Evolutionary conservation across 208 protist genomes (phyloP), one percentile per base, ranked within the genome.

Genomic region (Tritrichomonas foetus): DNA sequence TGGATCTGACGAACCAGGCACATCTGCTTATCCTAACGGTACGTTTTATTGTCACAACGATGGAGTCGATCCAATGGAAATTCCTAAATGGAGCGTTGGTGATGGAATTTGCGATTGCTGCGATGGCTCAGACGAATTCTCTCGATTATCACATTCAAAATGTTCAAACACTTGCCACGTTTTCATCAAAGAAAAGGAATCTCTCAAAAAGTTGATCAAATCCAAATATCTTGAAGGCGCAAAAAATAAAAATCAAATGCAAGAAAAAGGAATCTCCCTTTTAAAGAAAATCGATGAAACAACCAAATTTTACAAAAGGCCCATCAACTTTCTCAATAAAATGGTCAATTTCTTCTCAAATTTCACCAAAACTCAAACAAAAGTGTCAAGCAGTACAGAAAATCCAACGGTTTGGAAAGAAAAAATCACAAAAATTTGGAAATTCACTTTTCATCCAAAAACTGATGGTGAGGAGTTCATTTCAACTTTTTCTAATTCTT

Each of bases 51-150:
- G 78, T 16, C 1, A 33, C 33, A 89, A 89, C 30, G 2, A 1
- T 22, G 78, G 47, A 41, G 33, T 55, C 57, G 16, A 57, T 50
- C 78, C 78, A 53, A 33, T 39, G 33, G 8, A 20, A 57, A 89
- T 89, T 57, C 25, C 78, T 11, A 53, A 57, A 53, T 89, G 78
- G 78, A 89, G 78, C 30, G 78, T 89, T 89, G 78, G 78, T 16
- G 78, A 89, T 89, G 78, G 78, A 41, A 89, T 61, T 39, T 89
- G 78, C 47, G 78, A 89, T 57, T 89, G 78, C 78, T 89, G 78
- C 39, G 78, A 89, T 89, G 78, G 78, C 33, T 2, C 47, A 14
- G 78, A 89, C 57, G 78, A 89, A 89, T n/a, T 39, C 3, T 69
- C 27, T 39, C 20, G 14, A 3, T 57, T 57, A 39, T 1, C 25